These are phyloP conservation scores for Lichtheimia ramosa DNA, from an alignment of 371 early-diverging fungal species.

Conservation along the genomic window DNA sequence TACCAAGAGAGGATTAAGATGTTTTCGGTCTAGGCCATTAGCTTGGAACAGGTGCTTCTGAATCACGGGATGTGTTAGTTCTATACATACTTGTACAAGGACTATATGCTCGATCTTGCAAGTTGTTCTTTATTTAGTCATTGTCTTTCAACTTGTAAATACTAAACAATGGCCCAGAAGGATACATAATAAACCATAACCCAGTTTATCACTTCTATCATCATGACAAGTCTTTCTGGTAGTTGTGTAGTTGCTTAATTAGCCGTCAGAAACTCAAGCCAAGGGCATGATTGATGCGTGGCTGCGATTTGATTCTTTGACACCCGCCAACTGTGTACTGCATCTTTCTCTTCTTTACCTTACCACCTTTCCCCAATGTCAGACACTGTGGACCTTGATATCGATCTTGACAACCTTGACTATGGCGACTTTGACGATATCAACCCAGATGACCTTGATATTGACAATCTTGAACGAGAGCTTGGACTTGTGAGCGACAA, in stretches of 20 bases:
- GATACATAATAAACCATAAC: not conserved
- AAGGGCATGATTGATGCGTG: too few species aligned
- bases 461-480: constrained; percentile 13
- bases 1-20: not conserved
- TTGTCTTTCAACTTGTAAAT: too few species aligned
- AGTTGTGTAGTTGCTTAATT: not conserved
- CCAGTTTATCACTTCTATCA: not conserved
- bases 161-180: too few species aligned
- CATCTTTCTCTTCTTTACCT: not conserved
- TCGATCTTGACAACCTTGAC: constrained; percentile 1
- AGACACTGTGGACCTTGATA: constrained; percentile 8
- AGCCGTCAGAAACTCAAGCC: not conserved
- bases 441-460: constrained; percentile 12
- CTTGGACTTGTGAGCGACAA: constrained; percentile 3
- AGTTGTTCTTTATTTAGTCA: too few species aligned
- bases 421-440: constrained; percentile 5
- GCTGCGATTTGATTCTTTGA: not conserved
- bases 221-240: not conserved
- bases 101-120: too few species aligned
- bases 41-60: not conserved
- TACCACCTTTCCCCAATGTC: not conserved
- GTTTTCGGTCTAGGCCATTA: not conserved
- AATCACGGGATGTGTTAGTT: too few species aligned
- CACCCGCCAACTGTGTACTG: not conserved
- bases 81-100: too few species aligned